These are phyloP conservation scores for Corrigiola litoralis DNA, from an alignment of 179 eudicot species.

Conservation along the genomic window DNA sequence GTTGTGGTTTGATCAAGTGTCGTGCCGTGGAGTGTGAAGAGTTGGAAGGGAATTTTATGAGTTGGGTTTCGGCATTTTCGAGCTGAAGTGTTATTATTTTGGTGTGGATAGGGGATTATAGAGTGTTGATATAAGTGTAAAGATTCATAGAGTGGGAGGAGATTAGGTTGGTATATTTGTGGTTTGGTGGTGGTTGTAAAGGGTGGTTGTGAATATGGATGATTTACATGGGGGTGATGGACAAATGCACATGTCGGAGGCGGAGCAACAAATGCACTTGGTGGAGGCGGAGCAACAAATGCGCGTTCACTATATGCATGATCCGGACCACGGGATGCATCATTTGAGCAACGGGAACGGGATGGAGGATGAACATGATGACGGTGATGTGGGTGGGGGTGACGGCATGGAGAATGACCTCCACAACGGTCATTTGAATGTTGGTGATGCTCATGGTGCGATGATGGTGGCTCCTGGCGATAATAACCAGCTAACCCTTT, in stretches of 20 bases:
- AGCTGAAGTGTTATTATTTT: background rate
- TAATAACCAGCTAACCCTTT: conserved; percentile 40
- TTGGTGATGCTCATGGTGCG: conserved; percentile 41
- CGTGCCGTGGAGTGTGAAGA: background rate
- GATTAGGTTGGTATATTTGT: background rate
- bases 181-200: background rate
- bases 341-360: conserved; percentile 53
- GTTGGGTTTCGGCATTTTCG: background rate
- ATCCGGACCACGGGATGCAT: conserved; percentile 44
- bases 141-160: background rate
- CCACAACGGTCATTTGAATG: conserved; percentile 38
- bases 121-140: background rate
- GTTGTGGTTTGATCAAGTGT: background rate
- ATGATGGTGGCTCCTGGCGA: conserved; percentile 35
- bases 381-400: conserved; percentile 30
- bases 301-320: conserved; percentile 44
- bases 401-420: conserved; percentile 54
- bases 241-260: conserved; percentile 37
- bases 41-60: background rate
- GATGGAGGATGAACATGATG: conserved; percentile 50
- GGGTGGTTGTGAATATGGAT: conserved; percentile 32
- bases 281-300: conserved; percentile 33
- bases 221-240: conserved; percentile 36
- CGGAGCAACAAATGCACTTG: conserved; percentile 34
- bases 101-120: background rate